Percentiles rank a stretch among this genome's conserved stretches.
Evolutionary conservation across 2,329 filamentous ascomycete genomes (phyloP).

Genomic region (Colletotrichum sp.): DNA sequence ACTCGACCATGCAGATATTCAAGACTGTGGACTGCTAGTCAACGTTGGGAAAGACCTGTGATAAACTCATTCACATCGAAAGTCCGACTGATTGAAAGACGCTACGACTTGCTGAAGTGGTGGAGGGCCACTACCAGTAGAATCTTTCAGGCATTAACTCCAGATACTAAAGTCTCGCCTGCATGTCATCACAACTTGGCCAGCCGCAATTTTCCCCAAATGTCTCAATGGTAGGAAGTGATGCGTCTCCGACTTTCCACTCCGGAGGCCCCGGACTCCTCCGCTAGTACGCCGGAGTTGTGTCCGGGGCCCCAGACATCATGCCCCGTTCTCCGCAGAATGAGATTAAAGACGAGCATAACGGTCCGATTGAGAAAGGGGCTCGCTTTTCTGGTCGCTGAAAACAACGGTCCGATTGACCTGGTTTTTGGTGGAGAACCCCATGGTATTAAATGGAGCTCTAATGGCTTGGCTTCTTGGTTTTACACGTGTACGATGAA

Average conservation of each 20-base stretch:
- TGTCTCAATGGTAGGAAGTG: not conserved
- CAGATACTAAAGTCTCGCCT: not conserved
- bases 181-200: not conserved
- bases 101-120: not conserved
- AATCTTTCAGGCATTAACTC: not conserved
- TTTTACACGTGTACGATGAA: not conserved
- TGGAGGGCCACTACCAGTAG: not conserved
- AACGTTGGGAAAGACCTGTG: not conserved
- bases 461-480: slow-evolving; percentile 8
- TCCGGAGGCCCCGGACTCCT: not conserved
- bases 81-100: not conserved
- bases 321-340: not conserved
- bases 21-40: not conserved
- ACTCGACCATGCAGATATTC: not conserved
- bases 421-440: slow-evolving; percentile 1
- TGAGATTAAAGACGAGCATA: not conserved
- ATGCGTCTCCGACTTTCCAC: not conserved
- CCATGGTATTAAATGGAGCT: not conserved
- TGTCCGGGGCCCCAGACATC: slow-evolving; percentile 6
- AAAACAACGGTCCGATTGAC: slow-evolving; percentile 16
- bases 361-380: slow-evolving; percentile 13
- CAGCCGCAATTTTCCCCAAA: not conserved
- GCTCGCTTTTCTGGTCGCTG: not conserved
- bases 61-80: not conserved
- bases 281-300: not conserved